These are phyloP conservation scores for Olyra latifolia DNA, from an alignment of 176 grass and related monocot genomes.

Conservation along the genomic window DNA sequence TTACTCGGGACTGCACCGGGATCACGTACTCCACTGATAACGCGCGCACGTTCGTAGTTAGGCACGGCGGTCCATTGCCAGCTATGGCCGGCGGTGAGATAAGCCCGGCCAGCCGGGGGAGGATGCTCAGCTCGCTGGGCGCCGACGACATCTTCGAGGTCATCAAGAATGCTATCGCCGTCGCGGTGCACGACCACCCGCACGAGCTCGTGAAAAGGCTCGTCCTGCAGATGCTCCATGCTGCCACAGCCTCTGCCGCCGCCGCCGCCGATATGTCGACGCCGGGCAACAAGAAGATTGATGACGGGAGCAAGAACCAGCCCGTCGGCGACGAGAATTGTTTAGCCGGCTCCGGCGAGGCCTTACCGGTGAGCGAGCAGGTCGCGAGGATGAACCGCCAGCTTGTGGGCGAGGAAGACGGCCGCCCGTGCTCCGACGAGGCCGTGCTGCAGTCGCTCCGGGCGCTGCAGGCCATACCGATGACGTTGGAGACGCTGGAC, in stretches of 20 bases:
- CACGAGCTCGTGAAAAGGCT: neutral
- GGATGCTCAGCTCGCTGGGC: neutral
- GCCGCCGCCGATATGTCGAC: too few species aligned
- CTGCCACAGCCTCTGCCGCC: neutral
- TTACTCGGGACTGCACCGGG: neutral
- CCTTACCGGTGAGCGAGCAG: neutral
- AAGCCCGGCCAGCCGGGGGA: neutral
- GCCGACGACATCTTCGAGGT: neutral
- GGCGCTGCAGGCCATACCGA: slow-evolving; percentile 12
- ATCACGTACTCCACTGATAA: neutral
- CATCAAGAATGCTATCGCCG: neutral
- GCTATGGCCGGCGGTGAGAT: neutral
- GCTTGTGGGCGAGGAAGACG: neutral
- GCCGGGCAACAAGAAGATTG: too few species aligned
- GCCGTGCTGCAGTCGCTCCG: slow-evolving; percentile 15
- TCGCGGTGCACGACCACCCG: neutral
- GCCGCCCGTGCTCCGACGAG: neutral
- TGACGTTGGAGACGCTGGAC: slow-evolving; percentile 27
- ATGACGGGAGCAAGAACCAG: neutral
- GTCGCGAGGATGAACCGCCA: neutral
- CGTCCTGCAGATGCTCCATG: neutral
- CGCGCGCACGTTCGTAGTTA: neutral
- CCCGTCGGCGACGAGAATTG: neutral
- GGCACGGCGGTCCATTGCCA: neutral
- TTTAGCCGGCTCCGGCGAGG: neutral